phyloP scores from a whole-genome alignment of 495 filamentous ascomycete species.

The Clohesyomyces aquaticus region DNA sequence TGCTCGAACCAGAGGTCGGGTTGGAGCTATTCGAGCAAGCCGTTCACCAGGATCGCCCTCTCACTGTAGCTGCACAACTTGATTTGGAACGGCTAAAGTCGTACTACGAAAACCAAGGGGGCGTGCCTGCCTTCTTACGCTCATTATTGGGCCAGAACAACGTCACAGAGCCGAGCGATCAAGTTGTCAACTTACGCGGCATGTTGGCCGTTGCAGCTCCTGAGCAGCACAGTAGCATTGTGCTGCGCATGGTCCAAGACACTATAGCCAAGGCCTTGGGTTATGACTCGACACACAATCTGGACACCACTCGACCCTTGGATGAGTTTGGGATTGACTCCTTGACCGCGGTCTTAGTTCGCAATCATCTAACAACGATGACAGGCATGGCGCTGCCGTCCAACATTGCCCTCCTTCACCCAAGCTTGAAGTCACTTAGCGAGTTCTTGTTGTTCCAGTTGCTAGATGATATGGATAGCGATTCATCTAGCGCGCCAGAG shows the following conservation, averaged over 20 bases:
- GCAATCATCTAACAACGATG: conserved; percentile 41
- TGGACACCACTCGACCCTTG: conserved; percentile 39
- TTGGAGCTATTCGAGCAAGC: not conserved
- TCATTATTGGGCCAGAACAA: conserved; percentile 21
- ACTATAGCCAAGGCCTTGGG: conserved; percentile 41
- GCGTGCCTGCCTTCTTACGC: conserved; percentile 30
- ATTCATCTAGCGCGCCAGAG: conserved; percentile 14
- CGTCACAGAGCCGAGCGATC: not conserved
- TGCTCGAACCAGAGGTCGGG: not conserved
- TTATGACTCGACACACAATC: conserved; percentile 24
- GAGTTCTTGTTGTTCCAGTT: conserved; percentile 32
- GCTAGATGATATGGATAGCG: conserved; percentile 37
- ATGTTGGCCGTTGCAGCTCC: conserved; percentile 32
- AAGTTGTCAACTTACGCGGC: conserved; percentile 4
- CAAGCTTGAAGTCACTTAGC: conserved; percentile 40
- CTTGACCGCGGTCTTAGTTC: conserved; percentile 43
- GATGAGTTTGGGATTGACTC: conserved; percentile 44
- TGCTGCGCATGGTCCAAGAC: conserved; percentile 40
- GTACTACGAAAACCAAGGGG: conserved; percentile 38
- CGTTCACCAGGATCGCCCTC: not conserved
- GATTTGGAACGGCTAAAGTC: conserved; percentile 37
- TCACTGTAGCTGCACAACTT: conserved; percentile 29
- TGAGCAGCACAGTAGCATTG: conserved; percentile 35
- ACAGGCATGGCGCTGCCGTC: conserved; percentile 39
- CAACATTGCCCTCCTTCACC: conserved; percentile 37